These are phyloP conservation scores for Naganishia cerealis DNA, from an alignment of 1,284 basidiomycete species.

Conservation along the genomic window DNA sequence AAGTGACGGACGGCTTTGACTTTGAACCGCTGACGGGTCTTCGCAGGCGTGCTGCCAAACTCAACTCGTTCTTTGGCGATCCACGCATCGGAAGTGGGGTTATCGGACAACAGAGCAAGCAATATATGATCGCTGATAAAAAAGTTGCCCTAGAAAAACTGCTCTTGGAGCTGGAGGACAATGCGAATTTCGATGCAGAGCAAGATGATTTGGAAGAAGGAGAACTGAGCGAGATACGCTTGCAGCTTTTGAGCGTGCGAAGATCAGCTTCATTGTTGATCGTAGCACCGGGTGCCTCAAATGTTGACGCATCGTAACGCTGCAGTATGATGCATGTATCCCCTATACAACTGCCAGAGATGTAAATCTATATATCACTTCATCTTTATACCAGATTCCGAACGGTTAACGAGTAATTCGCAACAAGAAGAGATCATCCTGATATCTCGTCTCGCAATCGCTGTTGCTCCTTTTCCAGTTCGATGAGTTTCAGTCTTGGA, in stretches of 20 bases:
- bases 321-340: background rate
- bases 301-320: background rate
- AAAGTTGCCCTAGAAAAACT: slow-evolving; percentile 22
- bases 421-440: background rate
- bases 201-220: slow-evolving; percentile 10
- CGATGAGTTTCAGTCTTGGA: slow-evolving; percentile 34
- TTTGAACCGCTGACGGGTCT: slow-evolving; percentile 1
- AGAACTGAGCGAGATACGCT: slow-evolving; percentile 12
- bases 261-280: background rate
- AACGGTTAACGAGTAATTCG: background rate
- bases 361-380: background rate
- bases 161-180: slow-evolving; percentile 16
- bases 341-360: slow-evolving; percentile 2
- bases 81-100: background rate
- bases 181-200: slow-evolving; percentile 8
- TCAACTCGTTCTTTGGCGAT: slow-evolving; percentile 26
- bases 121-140: slow-evolving; percentile 6
- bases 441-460: slow-evolving; percentile 27
- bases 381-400: background rate
- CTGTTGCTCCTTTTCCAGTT: slow-evolving; percentile 34
- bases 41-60: slow-evolving; percentile 15
- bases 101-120: slow-evolving; percentile 4
- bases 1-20: background rate
- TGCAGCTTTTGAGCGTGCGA: slow-evolving; percentile 7
- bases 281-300: background rate